Evolutionary conservation across 2,329 filamentous ascomycete genomes (phyloP), one percentile per base, ranked within the genome.

Genomic region (Huntiella abstrusa): DNA sequence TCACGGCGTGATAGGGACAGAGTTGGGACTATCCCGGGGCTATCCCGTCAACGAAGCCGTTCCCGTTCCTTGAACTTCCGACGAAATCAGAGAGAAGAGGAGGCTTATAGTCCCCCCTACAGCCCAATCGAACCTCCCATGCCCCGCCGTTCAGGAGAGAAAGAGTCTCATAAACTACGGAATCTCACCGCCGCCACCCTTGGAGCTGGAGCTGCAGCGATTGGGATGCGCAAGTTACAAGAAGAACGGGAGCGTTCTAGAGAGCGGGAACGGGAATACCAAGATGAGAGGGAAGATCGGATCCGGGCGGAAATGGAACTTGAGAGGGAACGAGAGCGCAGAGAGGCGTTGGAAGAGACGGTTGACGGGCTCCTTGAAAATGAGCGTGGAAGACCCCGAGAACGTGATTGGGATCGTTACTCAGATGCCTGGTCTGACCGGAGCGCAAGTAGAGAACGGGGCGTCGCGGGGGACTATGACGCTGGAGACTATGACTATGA

Each of bases 141-240:
- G 40, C 44, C 49, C 39, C 19, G 32, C 10, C 33, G 34, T 6
- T 15, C 15, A 11, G 41, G 37, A 17, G 34, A 36, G 32, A 49
- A 69, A 54, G 63, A 72, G 49, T 77, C 71, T 53, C 64, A 62
- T 52, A 77, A 71, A 45, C 56, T 77, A 15, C 64, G 72, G 38
- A 63, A 76, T 45, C 61, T 75, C 53, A 71, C 73, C 12, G 66
- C 67, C 3, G 73, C 69, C 1, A 69, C 67, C 4, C 62, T 67
- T n/a, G 69, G 65, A 4, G 68, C 68, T 3, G 73, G 71, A 5
- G 75, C 75, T 4, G 73, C 75, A 0, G 75, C 74, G 4, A 68
- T 79, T 48, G 74, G 75, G 0, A 65, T 79, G 48, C 77, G 77
- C 55, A 71, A 75, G 54, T 73, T 69, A 51, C 33, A 45, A 33